Percentiles rank a stretch among this genome's conserved stretches.
These are phyloP conservation scores for Macrocystidia cucumis DNA, from an alignment of 1,284 basidiomycete species.

Conservation along the genomic window DNA sequence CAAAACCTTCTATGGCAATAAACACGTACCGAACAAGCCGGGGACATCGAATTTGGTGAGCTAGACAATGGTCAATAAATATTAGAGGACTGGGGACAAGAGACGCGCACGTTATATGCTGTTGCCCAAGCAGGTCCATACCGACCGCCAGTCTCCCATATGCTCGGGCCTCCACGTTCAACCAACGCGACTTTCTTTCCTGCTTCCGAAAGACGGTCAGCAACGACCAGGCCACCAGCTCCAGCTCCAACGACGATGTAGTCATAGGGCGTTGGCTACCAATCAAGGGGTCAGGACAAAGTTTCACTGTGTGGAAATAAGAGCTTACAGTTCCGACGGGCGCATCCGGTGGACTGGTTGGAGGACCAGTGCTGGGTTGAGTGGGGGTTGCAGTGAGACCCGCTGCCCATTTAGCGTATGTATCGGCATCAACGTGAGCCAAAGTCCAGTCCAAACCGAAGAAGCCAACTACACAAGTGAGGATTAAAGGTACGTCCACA, in stretches of 20 bases:
- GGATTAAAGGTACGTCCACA: background rate
- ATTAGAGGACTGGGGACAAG: background rate
- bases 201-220: constrained; percentile 51
- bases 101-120: constrained; percentile 33
- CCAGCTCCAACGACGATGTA: constrained; percentile 58
- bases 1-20: too few species aligned
- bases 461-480: constrained; percentile 40
- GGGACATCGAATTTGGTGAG: constrained; percentile 61
- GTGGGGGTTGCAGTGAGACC: constrained; percentile 29
- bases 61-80: constrained; percentile 18
- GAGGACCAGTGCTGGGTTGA: constrained; percentile 13
- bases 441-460: constrained; percentile 42
- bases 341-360: constrained; percentile 17
- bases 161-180: constrained; percentile 56
- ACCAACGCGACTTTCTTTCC: constrained; percentile 56
- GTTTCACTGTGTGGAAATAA: constrained; percentile 1
- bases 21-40: constrained; percentile 38
- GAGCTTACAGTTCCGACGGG: constrained; percentile 27
- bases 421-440: constrained; percentile 35
- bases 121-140: constrained; percentile 46
- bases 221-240: constrained; percentile 35
- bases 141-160: constrained; percentile 51
- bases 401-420: constrained; percentile 42
- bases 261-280: constrained; percentile 44
- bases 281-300: background rate